Conservation (phyloP, 1,139 yeast species). For the Blastobotrys petasosporus region DNA sequence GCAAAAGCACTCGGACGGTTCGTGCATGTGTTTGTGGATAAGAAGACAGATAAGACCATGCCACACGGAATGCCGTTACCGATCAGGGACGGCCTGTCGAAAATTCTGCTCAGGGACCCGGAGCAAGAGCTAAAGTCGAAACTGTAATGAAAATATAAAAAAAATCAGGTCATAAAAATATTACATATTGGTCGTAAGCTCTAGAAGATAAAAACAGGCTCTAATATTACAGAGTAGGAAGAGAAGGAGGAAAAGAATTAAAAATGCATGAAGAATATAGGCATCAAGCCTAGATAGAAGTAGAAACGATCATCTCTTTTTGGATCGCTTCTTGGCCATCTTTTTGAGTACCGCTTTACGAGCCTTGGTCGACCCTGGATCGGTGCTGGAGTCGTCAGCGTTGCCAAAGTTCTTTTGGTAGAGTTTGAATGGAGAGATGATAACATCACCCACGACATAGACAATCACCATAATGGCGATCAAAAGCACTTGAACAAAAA, state of each 20-base stretch:
- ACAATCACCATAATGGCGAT: constrained; percentile 27
- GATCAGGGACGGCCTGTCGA: constrained; percentile 20
- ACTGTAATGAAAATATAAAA: neutral
- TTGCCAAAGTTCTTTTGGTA: neutral
- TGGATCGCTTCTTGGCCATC: constrained; percentile 1
- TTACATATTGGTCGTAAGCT: neutral
- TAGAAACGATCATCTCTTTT: neutral
- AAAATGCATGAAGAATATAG: neutral
- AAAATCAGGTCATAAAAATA: neutral
- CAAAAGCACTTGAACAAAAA: constrained; percentile 24
- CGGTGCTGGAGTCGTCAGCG: too few relatives aligned
- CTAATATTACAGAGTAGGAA: neutral
- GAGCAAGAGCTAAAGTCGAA: neutral
- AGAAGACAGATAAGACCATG: constrained; percentile 22
- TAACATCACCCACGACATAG: constrained; percentile 26
- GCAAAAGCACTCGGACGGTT: constrained; percentile 29
- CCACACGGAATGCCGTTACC: constrained; percentile 22
- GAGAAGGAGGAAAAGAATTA: neutral
- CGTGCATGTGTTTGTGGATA: constrained; percentile 31
- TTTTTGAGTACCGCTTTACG: neutral
- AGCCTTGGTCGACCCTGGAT: neutral
- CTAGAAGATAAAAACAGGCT: neutral
- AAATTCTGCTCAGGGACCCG: constrained; percentile 11
- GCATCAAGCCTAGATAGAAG: neutral
- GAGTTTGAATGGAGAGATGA: constrained; percentile 18